These are phyloP conservation scores for Hydnum rufescens DNA, from an alignment of 768 basidiomycete genomes.

Conservation along the genomic window DNA sequence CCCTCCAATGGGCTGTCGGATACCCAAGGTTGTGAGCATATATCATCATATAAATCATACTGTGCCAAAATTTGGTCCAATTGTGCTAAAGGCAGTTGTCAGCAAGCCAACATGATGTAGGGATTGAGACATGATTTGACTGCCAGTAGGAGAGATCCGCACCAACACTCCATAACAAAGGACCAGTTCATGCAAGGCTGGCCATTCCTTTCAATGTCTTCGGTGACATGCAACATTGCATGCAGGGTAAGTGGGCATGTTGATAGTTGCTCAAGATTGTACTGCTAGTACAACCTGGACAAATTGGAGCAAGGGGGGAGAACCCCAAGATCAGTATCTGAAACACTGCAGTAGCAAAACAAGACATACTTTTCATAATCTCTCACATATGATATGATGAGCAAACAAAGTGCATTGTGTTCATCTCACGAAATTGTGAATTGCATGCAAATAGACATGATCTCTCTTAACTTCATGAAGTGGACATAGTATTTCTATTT, in stretches of 20 bases:
- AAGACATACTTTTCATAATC: constrained; percentile 21
- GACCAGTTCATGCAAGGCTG: constrained; percentile 21
- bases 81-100: constrained; percentile 15
- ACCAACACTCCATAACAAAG: constrained; percentile 21
- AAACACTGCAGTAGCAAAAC: neutral
- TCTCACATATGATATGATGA: constrained; percentile 5
- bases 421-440: neutral
- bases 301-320: neutral
- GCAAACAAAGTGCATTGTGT: neutral
- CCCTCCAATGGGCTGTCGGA: neutral
- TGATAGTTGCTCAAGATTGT: constrained; percentile 14
- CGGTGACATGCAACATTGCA: constrained; percentile 18
- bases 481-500: constrained; percentile 2
- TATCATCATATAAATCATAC: constrained; percentile 16
- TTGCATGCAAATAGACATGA: constrained; percentile 3
- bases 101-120: constrained; percentile 16
- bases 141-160: constrained; percentile 15
- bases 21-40: constrained; percentile 11
- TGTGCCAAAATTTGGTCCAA: constrained; percentile 14
- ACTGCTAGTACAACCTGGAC: constrained; percentile 19
- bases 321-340: neutral
- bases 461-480: neutral
- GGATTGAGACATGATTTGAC: constrained; percentile 15
- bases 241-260: constrained; percentile 20
- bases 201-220: constrained; percentile 18